Conservation (phyloP, 2,329 filamentous ascomycete genomes). For the Aspergillus fructus region DNA sequence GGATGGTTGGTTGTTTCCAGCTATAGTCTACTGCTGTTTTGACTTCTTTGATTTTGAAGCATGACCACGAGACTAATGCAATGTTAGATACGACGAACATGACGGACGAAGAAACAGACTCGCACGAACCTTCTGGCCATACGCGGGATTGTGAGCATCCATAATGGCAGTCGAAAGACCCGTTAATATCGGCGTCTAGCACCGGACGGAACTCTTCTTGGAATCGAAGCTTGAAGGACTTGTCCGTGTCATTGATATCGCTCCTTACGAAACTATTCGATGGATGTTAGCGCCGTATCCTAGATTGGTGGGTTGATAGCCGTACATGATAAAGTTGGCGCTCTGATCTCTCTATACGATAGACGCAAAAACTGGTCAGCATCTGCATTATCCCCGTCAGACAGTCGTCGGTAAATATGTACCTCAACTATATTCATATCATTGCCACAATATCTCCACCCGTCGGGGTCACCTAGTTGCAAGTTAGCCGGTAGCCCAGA, state of each 20-base stretch:
- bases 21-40: conserved; percentile 9
- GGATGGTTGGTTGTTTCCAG: conserved; percentile 22
- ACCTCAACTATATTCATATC: not conserved
- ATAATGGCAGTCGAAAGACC: conserved; percentile 20
- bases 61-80: conserved; percentile 22
- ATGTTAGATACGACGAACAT: not conserved
- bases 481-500: not conserved
- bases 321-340: conserved; percentile 4
- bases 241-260: not conserved
- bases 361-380: not conserved
- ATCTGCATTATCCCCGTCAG: no score
- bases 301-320: not conserved
- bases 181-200: conserved; percentile 20
- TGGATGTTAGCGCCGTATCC: not conserved
- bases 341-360: not conserved
- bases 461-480: not conserved
- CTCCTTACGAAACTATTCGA: not conserved
- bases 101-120: not conserved
- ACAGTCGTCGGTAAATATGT: not conserved
- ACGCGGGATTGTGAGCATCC: not conserved
- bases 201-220: conserved; percentile 13
- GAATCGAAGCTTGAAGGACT: not conserved
- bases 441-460: not conserved
- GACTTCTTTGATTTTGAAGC: conserved; percentile 26
- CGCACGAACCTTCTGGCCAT: not conserved